Evolutionary conservation across 345 rosid species (phyloP).

Genomic region (Geranium rotundifolium): DNA sequence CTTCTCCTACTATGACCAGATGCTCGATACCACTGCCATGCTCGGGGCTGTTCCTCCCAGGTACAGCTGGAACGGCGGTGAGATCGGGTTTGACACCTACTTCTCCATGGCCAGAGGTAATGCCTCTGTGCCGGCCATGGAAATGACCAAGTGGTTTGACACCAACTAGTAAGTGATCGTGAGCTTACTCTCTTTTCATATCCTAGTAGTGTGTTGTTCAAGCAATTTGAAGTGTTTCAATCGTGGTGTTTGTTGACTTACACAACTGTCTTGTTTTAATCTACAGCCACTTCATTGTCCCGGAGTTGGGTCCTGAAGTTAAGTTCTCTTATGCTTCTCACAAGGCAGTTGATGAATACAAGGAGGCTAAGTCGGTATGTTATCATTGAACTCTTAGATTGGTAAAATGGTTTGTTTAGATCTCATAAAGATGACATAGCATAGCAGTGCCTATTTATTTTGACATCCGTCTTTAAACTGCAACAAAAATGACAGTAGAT

Average conservation of each 20-base stretch:
- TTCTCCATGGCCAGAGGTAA: constrained; percentile 99
- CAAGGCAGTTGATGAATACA: constrained; percentile 87
- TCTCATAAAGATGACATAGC: background rate
- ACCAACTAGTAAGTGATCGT: constrained; percentile 86
- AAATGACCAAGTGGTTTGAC: constrained; percentile 99
- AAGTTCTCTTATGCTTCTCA: constrained; percentile 88
- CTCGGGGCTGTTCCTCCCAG: constrained; percentile 92
- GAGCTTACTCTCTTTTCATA: too few species aligned
- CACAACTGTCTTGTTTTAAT: constrained; percentile 6
- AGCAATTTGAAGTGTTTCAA: too few species aligned
- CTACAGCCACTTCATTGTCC: constrained; percentile 84
- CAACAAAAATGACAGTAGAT: too few species aligned
- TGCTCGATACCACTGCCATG: constrained; percentile 88
- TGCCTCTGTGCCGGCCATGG: constrained; percentile 96
- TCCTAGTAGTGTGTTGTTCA: too few species aligned
- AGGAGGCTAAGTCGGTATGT: constrained; percentile 93
- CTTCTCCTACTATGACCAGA: constrained; percentile 80
- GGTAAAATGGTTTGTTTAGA: background rate
- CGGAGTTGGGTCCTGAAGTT: constrained; percentile 91
- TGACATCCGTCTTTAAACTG: too few species aligned
- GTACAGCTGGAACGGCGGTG: constrained; percentile 71
- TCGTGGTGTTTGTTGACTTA: too few species aligned
- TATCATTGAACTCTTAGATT: background rate
- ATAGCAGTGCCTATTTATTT: too few species aligned
- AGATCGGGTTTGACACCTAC: constrained; percentile 71